These are phyloP conservation scores for Anthoceros angustus DNA, from an alignment of 225 moss, liverwort and hornwort genomes.

Conservation along the genomic window DNA sequence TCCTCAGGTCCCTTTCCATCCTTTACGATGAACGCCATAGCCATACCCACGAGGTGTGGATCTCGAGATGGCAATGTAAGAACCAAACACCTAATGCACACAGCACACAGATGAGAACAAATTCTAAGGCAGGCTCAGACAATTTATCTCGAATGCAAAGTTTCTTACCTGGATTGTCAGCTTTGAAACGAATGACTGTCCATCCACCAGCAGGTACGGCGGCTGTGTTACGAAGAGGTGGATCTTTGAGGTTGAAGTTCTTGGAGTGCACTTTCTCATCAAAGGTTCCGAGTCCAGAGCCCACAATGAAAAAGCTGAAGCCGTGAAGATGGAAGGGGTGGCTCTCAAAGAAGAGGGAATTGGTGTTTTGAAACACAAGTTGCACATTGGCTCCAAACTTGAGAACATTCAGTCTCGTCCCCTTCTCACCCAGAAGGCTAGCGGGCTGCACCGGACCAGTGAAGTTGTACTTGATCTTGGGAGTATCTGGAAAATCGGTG, in stretches of 20 bases:
- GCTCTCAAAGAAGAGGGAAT: slow-evolving; percentile 14
- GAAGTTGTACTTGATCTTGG: slow-evolving; percentile 17
- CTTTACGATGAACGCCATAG: background rate
- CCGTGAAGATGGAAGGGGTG: slow-evolving; percentile 52
- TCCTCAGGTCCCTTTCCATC: background rate
- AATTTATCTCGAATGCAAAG: background rate
- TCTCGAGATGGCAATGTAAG: background rate
- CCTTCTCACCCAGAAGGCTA: slow-evolving; percentile 16
- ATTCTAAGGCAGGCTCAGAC: background rate
- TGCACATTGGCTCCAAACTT: slow-evolving; percentile 33
- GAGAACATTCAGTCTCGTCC: slow-evolving; percentile 30
- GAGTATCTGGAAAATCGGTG: slow-evolving; percentile 29
- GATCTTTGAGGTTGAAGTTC: background rate
- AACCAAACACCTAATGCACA: background rate
- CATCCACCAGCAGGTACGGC: background rate
- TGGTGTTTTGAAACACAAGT: slow-evolving; percentile 35
- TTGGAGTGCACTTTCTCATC: slow-evolving; percentile 4
- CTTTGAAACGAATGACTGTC: background rate
- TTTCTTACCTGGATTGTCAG: background rate
- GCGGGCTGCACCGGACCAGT: slow-evolving; percentile 21
- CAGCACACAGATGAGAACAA: background rate
- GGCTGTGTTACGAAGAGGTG: background rate
- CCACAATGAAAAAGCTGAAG: slow-evolving; percentile 36
- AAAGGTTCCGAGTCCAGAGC: slow-evolving; percentile 30
- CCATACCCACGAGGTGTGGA: background rate